Evolutionary conservation across 768 basidiomycete species (phyloP), one percentile per base, ranked within the genome.

Genomic region (Macrolepiota albuminosa): DNA sequence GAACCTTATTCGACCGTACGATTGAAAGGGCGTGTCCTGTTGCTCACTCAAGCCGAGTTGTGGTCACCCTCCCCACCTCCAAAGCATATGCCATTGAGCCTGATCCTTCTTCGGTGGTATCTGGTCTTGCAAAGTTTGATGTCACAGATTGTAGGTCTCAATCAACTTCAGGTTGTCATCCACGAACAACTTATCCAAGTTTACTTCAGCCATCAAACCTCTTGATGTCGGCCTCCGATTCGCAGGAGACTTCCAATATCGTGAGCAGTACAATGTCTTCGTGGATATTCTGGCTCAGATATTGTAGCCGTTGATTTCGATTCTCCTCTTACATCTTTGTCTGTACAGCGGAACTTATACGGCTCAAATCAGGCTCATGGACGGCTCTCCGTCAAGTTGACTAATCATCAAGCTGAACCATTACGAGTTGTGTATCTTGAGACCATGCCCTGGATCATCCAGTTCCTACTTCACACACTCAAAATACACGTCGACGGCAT

Each of bases 391-490:
- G 72, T 95, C 13, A 76, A 79, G 26, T 70, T 98, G 54, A 78
- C 69, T 6, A 97, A 96, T 67, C 78, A 84, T 61, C 75, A 75
- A 42, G 63, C 73, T 21, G 68, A 72, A 6, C 63, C 77, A 1
- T 64, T 84, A 24, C 70, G 76, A 21, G 78, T 87, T 0, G 71
- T 87, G 9, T 97, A 95, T 71, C 81, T 95, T 47, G 97, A 98
- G 73, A 90, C 89, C 1, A 87, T 95, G 81, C 97, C 96, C 4
- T 96, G 95, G 86, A 86, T 94, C 67, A 78, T 98, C 40, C 89
- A 93, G 59, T 87, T 92, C 51, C 94, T 90, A 76, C 76, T 96
- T 63, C 89, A 93, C 72, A 94, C 94, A 7, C 73, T 96, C 54
- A 71, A 74, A 21, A 73, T 85, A 1, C 69, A 73, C 26, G 69